These are phyloP conservation scores for Porcisia hertigi DNA, from an alignment of 208 protist species.

Conservation along the genomic window DNA sequence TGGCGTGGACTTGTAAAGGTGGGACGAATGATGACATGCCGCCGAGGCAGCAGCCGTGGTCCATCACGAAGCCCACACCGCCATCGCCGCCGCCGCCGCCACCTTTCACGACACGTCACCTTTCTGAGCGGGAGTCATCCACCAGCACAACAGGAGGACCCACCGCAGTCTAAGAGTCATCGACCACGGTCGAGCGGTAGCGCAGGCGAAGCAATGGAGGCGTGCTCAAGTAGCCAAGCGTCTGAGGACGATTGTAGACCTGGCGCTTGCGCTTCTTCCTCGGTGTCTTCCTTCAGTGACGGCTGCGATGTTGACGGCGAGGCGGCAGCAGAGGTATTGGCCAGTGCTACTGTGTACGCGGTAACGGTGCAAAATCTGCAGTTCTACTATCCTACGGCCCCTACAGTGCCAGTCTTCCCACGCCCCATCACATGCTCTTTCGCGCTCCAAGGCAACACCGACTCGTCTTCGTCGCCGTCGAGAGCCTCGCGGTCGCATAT, in stretches of 20 bases:
- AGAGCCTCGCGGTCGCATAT: constrained; percentile 4
- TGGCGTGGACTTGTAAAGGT: not conserved
- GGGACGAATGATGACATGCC: not conserved
- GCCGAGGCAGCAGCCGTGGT: not conserved
- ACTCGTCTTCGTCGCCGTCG: not conserved
- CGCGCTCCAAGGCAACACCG: constrained; percentile 10
- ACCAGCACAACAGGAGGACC: not conserved
- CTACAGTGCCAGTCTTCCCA: constrained; percentile 60
- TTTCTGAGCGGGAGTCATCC: not conserved
- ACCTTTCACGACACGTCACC: not conserved
- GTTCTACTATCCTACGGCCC: constrained; percentile 69
- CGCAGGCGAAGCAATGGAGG: constrained; percentile 16
- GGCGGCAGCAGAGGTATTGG: constrained; percentile 18
- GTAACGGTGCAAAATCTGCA: constrained; percentile 35
- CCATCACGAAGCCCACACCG: not conserved
- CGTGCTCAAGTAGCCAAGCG: constrained; percentile 6
- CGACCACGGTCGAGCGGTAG: not conserved
- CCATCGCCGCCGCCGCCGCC: not conserved
- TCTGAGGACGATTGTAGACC: not conserved
- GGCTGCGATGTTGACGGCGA: constrained; percentile 1
- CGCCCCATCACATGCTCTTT: constrained; percentile 25
- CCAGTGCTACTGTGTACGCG: constrained; percentile 23
- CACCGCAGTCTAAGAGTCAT: not conserved
- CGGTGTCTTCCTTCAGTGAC: constrained; percentile 4
- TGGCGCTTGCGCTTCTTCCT: not conserved